These are phyloP conservation scores for Populus simonii DNA, from an alignment of 345 rosid genomes.

Conservation along the genomic window DNA sequence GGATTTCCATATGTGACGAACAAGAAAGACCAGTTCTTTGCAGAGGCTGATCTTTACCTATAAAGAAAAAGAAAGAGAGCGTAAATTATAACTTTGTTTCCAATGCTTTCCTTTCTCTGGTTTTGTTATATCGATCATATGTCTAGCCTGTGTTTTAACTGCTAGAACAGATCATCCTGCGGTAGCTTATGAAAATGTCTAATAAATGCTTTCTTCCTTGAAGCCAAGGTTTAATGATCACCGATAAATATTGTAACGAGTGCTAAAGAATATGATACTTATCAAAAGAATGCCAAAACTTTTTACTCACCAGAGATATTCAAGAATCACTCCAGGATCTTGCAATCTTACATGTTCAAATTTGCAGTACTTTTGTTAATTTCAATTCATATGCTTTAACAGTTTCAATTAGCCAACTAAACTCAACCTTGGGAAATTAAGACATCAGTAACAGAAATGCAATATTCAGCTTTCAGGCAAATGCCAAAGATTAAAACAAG, in stretches of 20 bases:
- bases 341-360: neutral
- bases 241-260: neutral
- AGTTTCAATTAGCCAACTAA: neutral
- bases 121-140: conserved; percentile 6
- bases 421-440: neutral
- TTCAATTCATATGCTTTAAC: neutral
- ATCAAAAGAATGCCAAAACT: neutral
- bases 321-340: neutral
- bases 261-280: neutral
- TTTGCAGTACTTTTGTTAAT: neutral
- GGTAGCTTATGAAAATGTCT: neutral
- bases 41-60: conserved; percentile 44
- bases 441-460: neutral
- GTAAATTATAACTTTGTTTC: conserved; percentile 9
- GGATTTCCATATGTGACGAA: conserved; percentile 39
- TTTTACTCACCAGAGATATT: neutral
- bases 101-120: conserved; percentile 15
- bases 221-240: neutral
- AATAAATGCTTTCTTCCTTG: neutral
- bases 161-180: conserved; percentile 16
- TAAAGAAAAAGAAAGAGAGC: neutral
- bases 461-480: neutral
- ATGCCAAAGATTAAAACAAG: neutral
- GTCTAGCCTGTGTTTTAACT: conserved; percentile 2
- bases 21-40: conserved; percentile 52